Percentiles rank a stretch among this genome's conserved stretches.
Conservation (phyloP, 768 basidiomycete genomes). For the Tephrocybe sp. region DNA sequence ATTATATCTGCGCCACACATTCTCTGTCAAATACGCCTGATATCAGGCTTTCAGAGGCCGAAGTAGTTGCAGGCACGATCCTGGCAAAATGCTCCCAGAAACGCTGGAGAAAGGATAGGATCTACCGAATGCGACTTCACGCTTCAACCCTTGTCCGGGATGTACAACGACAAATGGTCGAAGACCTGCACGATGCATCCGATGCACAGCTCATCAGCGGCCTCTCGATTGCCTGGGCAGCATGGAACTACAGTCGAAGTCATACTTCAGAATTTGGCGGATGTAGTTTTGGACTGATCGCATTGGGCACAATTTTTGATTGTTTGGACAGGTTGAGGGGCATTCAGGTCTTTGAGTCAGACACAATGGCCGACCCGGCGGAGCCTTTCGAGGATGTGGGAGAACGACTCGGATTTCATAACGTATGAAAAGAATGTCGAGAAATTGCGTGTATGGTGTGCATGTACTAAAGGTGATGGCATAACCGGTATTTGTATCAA, state of each 20-base stretch:
- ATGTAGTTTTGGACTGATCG: constrained; percentile 68
- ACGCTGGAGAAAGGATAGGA: constrained; percentile 55
- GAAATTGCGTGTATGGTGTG: no score
- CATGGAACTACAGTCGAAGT: constrained; percentile 56
- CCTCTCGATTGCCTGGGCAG: constrained; percentile 58
- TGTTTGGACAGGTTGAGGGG: constrained; percentile 39
- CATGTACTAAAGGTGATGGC: no score
- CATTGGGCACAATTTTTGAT: constrained; percentile 57
- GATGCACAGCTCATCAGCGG: constrained; percentile 31
- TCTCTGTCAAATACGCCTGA: constrained; percentile 57
- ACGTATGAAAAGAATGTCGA: no score
- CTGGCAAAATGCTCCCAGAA: constrained; percentile 65
- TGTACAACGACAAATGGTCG: constrained; percentile 38
- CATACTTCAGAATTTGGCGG: constrained; percentile 43
- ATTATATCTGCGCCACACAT: constrained; percentile 69
- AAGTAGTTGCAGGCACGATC: constrained; percentile 74
- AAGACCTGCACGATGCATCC: constrained; percentile 24
- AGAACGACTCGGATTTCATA: no score
- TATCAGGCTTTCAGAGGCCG: constrained; percentile 62
- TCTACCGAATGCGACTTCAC: constrained; percentile 63
- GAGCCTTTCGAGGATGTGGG: not conserved
- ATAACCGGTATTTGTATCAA: no score
- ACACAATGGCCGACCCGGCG: no score
- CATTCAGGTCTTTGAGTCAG: not conserved
- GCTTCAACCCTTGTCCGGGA: constrained; percentile 49